Evolutionary conservation across 345 rosid species (phyloP), one percentile per base, ranked within the genome.

Genomic region (Rhizophora apiculata): DNA sequence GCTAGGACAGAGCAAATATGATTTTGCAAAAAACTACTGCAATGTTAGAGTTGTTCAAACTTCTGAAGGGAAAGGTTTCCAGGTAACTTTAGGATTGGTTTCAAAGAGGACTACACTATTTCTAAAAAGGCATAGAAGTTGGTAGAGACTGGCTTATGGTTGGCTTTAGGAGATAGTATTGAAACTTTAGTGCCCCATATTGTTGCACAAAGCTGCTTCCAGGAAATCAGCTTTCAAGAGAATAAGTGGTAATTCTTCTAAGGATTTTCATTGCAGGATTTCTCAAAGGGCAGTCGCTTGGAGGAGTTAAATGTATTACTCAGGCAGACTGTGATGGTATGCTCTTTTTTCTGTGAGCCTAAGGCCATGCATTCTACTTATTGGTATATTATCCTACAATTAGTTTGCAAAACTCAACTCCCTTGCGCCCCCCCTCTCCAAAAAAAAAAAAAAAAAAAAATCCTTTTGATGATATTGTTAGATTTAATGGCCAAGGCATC

Each of bases 21-120:
- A 91, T 70, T 94, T 94, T 77, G 96, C 93, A 37, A 88, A 85
- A 81, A 89, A 91, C 67, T 94, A 94, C 72, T 91, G 96, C 70
- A 91, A 80, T 39, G 84, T 89, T 63, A 89, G 74, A 81, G 72
- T 68, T 71, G 84, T 79, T 70, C 83, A 49, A 63, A 75, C 80
- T 76, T 36, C 72, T 55, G 86, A 85, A 51, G 93, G 95, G 54
- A 85, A 87, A 69, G 24, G 71, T 68, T 91, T 85, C 82, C 89
- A 87, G 97, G 98, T 94, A 87, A 69, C 62, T n/a, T 72, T 68
- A 63, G 60, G 65, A 76, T 7, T 49, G 43, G 26, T 26, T 36
- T 71, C 24, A 48, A 71, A 71, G 62, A 65, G 53, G 54, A 54
- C 19, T n/a, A 22, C 60, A 43, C 74, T 36, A 22, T 52, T 55